Base-by-base conservation (phyloP, 2,329 filamentous ascomycete genomes). In the Mycocentrospora acerina region DNA sequence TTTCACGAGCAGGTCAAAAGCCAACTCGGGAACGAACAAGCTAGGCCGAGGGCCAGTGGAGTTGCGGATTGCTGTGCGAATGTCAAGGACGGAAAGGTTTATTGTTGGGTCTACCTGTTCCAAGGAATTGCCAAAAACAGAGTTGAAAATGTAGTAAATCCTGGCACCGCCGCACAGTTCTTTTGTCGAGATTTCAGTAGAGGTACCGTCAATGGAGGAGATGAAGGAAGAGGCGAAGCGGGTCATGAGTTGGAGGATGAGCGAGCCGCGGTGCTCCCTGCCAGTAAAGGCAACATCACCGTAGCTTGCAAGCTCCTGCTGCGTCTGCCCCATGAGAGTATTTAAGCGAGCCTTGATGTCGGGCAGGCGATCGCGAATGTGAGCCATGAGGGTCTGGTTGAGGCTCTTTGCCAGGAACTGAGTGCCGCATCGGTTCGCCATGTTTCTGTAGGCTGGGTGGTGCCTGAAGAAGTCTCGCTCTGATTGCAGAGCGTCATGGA, bases 141-240 rank as follows among this genome's bases (percentile, higher is more conserved):
- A 95, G 72, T 97, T 97, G 78, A 96, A 97, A 55, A 97, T 96
- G 71, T 97, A 96, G 73, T 97, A 97, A 61, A 97, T 96, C 43
- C 91, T 82, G 31, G 90, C 90, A 63, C 90, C 90, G 62, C 90
- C 90, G 59, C 90, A 95, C 9, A 97, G 81, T 71, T 97, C 93
- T 71, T 98, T 97, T 25, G 93, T 98, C 13, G 93, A 97, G 46
- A 98, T 98, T 64, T 98, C 91, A 11, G 90, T 95, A 4, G 91
- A 97, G 7, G 93, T 98, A 75, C 93, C 93, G 64, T 98, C 93
- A 48, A 98, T 98, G 10, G 93, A 97, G 5, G 93, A 91, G 62
- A 96, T 97, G 71, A 98, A 98, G 1, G 90, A 95, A 3, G 89
- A 93, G 8, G 93, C 93, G 60, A 98, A 98, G 27, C 93, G 87